Evolutionary conservation across 2,329 filamentous ascomycete genomes (phyloP), one percentile per base, ranked within the genome.

Genomic region (Aspergillus calidoustus): DNA sequence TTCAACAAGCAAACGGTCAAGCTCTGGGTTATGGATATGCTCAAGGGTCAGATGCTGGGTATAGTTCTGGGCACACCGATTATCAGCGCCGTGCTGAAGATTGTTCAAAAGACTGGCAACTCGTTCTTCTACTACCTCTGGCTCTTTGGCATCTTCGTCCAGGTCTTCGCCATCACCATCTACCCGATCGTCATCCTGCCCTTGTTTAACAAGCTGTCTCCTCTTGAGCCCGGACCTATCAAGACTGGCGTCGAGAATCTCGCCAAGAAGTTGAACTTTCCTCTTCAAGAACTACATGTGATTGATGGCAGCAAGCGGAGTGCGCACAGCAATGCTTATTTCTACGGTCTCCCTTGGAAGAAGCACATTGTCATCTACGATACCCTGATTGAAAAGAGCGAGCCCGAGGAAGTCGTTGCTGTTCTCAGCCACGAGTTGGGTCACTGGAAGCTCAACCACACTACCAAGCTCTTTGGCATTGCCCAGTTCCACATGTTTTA

Each of bases 361-460:
- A 98, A 98, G 86, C 96, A 98, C 83, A 99, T 99, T 82, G 95
- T 99, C 73, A 96, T 99, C 74, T 99, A 97, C 77, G 95, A 99
- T 76, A 99, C 96, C 5, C 81, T 99, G 66, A 93, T 99, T 65
- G 94, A 97, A 80, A 97, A 98, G 86, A 95, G 91, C 76, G 88
- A 93, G 65, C 89, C 91, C 4, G 86, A 95, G 73, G 95, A 99
- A 79, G 93, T 99, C 46, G 92, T 97, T 62, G 94, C 95, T 67
- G 93, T 99, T 57, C 83, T 99, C 57, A 93, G 92, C 41, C 95
- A 99, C 76, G 95, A 99, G 80, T 86, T 99, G 52, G 95, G 95
- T 55, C 95, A 99, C 82, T 99, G 95, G 95, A 94, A 90, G 72
- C 87, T 97, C 69, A 93, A 92, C 64, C 95, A 99, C 83, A 98